Evolutionary conservation across 441 rosid species (phyloP).

Genomic region (Dalechampia spathulata): DNA sequence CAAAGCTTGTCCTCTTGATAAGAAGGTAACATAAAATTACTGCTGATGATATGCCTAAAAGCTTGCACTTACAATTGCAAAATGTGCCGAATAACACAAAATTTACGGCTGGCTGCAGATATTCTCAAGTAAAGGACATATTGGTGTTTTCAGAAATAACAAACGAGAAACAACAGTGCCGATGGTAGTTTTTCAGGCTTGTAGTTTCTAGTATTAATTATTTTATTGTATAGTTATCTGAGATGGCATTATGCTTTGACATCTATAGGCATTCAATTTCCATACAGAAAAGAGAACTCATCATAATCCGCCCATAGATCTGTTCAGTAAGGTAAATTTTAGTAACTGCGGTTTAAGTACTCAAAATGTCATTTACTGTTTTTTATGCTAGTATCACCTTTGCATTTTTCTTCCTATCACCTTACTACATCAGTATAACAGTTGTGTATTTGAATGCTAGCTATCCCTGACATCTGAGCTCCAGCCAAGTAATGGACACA

Average conservation of each 20-base stretch:
- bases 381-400: not conserved
- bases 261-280: slow-evolving; percentile 68
- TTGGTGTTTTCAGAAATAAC: slow-evolving; percentile 66
- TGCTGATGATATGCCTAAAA: slow-evolving; percentile 10
- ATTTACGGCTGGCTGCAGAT: slow-evolving; percentile 38
- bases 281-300: slow-evolving; percentile 51
- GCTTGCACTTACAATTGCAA: slow-evolving; percentile 5
- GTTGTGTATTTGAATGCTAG: slow-evolving; percentile 32
- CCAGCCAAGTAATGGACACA: slow-evolving; percentile 44
- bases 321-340: slow-evolving; percentile 91
- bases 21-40: slow-evolving; percentile 46
- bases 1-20: slow-evolving; percentile 71
- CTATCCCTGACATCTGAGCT: slow-evolving; percentile 56
- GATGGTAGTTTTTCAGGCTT: slow-evolving; percentile 38
- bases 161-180: slow-evolving; percentile 85
- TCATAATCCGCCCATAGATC: slow-evolving; percentile 63
- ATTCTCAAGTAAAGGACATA: slow-evolving; percentile 79
- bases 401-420: slow-evolving; percentile 3
- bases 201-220: not conserved
- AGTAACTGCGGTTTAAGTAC: slow-evolving; percentile 24
- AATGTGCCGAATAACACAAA: too few relatives aligned
- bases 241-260: slow-evolving; percentile 10
- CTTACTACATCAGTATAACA: slow-evolving; percentile 1
- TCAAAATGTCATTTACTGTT: not conserved
- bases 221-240: slow-evolving; percentile 6